Evolutionary conservation across 2,329 filamentous ascomycete species (phyloP).

Genomic region (Grosmannia clavigera): DNA sequence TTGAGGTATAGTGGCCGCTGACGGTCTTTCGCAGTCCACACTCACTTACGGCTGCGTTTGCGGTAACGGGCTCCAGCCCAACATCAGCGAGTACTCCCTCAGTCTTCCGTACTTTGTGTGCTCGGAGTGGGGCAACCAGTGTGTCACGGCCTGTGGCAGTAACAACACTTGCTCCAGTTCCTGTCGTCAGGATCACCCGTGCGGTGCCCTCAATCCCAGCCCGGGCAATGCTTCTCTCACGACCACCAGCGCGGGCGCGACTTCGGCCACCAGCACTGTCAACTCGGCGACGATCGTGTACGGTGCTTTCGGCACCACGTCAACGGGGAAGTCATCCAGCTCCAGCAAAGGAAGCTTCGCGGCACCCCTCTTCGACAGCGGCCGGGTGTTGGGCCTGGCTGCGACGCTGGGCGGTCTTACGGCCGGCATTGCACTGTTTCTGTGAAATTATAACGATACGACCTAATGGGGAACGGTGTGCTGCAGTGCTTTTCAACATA

Average conservation of each 20-base stretch:
- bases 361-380: constrained; percentile 20
- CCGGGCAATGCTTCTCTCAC: constrained; percentile 42
- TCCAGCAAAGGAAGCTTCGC: constrained; percentile 1
- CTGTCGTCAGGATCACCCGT: constrained; percentile 57
- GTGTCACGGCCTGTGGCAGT: constrained; percentile 43
- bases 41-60: constrained; percentile 65
- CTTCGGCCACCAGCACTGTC: constrained; percentile 12
- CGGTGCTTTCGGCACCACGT: constrained; percentile 17
- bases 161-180: constrained; percentile 44
- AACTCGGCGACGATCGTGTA: constrained; percentile 22
- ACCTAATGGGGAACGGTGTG: neutral
- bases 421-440: constrained; percentile 22
- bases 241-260: constrained; percentile 26
- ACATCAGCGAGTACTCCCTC: constrained; percentile 63
- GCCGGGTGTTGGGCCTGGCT: constrained; percentile 13
- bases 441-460: constrained; percentile 20
- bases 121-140: constrained; percentile 58
- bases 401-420: constrained; percentile 15
- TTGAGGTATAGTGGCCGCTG: neutral
- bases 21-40: constrained; percentile 27
- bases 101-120: constrained; percentile 71
- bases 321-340: neutral
- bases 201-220: constrained; percentile 55
- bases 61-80: constrained; percentile 51
- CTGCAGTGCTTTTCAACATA: neutral